phyloP scores from a whole-genome alignment of 78 protist species.

The Dictyostelium purpureum region DNA sequence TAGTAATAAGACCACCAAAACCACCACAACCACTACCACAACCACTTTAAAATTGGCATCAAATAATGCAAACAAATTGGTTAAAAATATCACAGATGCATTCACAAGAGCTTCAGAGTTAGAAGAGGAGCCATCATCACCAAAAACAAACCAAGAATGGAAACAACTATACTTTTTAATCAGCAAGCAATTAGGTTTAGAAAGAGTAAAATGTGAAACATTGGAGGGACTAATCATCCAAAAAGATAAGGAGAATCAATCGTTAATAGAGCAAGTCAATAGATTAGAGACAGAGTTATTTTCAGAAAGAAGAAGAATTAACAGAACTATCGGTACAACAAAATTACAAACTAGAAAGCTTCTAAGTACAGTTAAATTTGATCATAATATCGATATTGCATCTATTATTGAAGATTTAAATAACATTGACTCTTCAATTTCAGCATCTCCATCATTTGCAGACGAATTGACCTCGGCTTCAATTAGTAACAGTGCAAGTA shows the following conservation, averaged over 20 bases:
- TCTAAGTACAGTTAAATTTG: slow-evolving; percentile 17
- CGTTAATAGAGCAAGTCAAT: slow-evolving; percentile 2
- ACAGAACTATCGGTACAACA: slow-evolving; percentile 44
- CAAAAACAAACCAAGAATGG: slow-evolving; percentile 28
- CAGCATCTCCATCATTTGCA: neutral
- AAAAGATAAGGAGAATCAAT: slow-evolving; percentile 31
- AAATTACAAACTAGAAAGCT: slow-evolving; percentile 19
- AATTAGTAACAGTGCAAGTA: neutral
- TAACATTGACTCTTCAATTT: neutral
- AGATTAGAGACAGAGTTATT: slow-evolving; percentile 4
- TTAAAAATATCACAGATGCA: too few species aligned
- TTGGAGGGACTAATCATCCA: slow-evolving; percentile 28
- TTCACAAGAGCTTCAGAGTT: too few species aligned
- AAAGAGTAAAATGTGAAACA: slow-evolving; percentile 7
- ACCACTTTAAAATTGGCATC: too few species aligned
- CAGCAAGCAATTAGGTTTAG: slow-evolving; percentile 6
- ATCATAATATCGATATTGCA: slow-evolving; percentile 26
- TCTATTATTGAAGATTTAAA: slow-evolving; percentile 46
- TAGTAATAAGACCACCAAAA: too few species aligned
- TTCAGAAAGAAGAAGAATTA: slow-evolving; percentile 22
- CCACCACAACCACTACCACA: too few species aligned
- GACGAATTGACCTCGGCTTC: neutral
- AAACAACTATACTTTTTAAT: slow-evolving; percentile 26
- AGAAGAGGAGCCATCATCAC: too few species aligned
- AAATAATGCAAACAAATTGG: too few species aligned